phyloP scores from a whole-genome alignment of 108 stramenopile species.

The Cyclostephanos tholiformis region DNA sequence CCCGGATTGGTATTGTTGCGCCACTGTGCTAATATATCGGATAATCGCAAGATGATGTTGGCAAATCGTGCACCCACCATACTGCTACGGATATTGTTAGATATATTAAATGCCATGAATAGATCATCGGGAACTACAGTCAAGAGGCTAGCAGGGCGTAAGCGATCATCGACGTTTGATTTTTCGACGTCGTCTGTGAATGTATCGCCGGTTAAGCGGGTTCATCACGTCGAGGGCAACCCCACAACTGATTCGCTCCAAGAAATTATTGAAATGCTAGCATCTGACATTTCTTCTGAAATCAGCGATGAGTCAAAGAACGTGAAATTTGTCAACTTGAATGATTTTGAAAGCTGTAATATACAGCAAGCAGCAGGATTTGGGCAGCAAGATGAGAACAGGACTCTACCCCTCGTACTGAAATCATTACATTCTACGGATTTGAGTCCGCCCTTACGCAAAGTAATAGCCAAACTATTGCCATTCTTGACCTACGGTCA shows the following conservation, averaged over 20 bases:
- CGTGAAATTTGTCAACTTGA: constrained; percentile 31
- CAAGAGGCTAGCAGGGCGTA: neutral
- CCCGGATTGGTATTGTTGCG: constrained; percentile 61
- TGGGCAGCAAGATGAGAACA: constrained; percentile 55
- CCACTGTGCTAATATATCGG: constrained; percentile 66
- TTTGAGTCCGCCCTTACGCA: constrained; percentile 69
- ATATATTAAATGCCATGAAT: constrained; percentile 80
- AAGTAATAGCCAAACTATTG: constrained; percentile 82
- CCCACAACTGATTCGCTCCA: constrained; percentile 73
- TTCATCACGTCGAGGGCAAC: constrained; percentile 25
- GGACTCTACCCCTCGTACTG: constrained; percentile 70
- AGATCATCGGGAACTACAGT: constrained; percentile 27
- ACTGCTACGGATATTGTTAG: constrained; percentile 71
- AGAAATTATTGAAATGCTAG: constrained; percentile 77
- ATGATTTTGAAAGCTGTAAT: constrained; percentile 3
- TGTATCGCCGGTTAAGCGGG: neutral
- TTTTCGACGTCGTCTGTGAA: constrained; percentile 19
- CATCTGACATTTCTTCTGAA: constrained; percentile 73
- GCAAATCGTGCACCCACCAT: constrained; percentile 78
- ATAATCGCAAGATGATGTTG: constrained; percentile 73
- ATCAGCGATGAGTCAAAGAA: constrained; percentile 27
- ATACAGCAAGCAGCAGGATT: constrained; percentile 1
- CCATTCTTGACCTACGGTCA: constrained; percentile 88
- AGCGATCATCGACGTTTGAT: constrained; percentile 18
- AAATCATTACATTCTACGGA: constrained; percentile 69